Evolutionary conservation across 805 yeast genomes (phyloP).

Genomic region (Candida chilensis): DNA sequence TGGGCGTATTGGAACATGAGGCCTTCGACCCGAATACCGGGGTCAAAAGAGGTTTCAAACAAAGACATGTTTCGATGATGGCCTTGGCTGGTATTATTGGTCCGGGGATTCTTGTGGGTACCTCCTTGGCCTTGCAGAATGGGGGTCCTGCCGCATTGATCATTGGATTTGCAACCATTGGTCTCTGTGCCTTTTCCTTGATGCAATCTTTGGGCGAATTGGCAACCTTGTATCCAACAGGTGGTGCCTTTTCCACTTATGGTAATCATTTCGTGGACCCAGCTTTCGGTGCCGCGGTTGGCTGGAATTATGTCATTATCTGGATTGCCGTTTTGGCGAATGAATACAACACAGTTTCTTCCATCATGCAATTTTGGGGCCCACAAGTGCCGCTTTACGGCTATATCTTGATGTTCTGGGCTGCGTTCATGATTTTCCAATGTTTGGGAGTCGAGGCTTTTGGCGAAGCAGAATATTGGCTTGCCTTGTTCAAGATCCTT

Average conservation of each 20-base stretch:
- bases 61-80: constrained; percentile 40
- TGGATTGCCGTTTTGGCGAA: constrained; percentile 49
- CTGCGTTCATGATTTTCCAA: constrained; percentile 38
- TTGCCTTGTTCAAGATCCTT: constrained; percentile 38
- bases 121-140: constrained; percentile 37
- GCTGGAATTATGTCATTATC: constrained; percentile 42
- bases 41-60: constrained; percentile 36
- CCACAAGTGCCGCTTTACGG: constrained; percentile 46
- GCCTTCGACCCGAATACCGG: constrained; percentile 16
- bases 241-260: constrained; percentile 40
- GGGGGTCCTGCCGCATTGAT: constrained; percentile 49
- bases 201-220: constrained; percentile 49
- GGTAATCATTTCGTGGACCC: constrained; percentile 42
- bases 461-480: constrained; percentile 49
- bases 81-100: constrained; percentile 54
- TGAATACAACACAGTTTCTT: constrained; percentile 45
- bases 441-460: constrained; percentile 41
- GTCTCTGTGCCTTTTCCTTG: constrained; percentile 43
- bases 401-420: constrained; percentile 45
- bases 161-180: constrained; percentile 43
- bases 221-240: constrained; percentile 42
- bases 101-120: constrained; percentile 47
- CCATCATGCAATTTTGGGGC: constrained; percentile 40
- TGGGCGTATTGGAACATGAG: too few relatives aligned
- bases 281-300: constrained; percentile 50